A percentile compares a stretch with the other conserved stretches of the same genome.
These are phyloP conservation scores for Spizellomyces sp. DNA, from an alignment of 192 early-diverging fungal species.

Conservation along the genomic window DNA sequence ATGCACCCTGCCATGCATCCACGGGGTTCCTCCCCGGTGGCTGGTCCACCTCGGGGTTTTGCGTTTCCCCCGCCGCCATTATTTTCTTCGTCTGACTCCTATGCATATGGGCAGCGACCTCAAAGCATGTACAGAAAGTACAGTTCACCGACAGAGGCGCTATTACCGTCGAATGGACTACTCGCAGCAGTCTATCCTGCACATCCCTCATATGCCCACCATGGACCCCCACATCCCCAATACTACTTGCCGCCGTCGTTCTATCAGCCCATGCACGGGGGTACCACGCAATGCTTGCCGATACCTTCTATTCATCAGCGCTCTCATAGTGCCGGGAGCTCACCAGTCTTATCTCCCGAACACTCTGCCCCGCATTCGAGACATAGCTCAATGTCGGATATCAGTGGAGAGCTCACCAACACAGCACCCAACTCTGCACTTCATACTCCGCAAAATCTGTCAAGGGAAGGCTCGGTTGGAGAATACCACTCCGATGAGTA, in stretches of 20 bases:
- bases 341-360: conserved; percentile 18
- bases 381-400: not conserved
- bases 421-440: not conserved
- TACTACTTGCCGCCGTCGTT: not conserved
- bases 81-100: too few relatives aligned
- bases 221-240: conserved; percentile 8
- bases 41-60: too few relatives aligned
- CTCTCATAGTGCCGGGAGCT: conserved; percentile 33
- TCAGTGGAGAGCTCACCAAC: not conserved
- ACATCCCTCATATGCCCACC: not conserved
- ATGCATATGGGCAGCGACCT: too few relatives aligned
- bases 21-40: too few relatives aligned
- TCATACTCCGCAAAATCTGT: not conserved
- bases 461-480: conserved; percentile 6
- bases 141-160: too few relatives aligned
- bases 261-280: too few relatives aligned
- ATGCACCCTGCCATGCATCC: too few relatives aligned
- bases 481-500: conserved; percentile 11
- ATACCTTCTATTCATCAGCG: conserved; percentile 38
- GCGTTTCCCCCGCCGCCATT: too few relatives aligned
- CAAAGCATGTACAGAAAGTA: too few relatives aligned
- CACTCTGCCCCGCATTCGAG: not conserved
- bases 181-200: not conserved
- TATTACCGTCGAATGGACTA: not conserved
- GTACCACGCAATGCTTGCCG: not conserved